Conservation (phyloP, 2,329 filamentous ascomycete genomes). For the Emmonsia crescens region DNA sequence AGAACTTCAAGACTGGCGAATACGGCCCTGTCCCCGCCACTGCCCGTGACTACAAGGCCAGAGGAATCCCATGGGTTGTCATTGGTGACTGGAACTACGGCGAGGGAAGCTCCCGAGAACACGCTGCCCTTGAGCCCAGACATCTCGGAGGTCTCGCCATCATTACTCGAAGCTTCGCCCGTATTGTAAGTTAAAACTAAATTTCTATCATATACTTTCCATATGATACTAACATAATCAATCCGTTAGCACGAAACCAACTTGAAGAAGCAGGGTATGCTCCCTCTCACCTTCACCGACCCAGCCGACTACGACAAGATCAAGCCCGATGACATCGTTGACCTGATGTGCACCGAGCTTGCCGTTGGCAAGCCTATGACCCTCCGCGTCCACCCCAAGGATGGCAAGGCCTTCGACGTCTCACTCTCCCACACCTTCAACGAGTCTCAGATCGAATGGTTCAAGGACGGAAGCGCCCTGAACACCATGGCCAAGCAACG, state of each 20-base stretch:
- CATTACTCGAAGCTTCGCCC: constrained; percentile 89
- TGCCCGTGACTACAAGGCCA: constrained; percentile 96
- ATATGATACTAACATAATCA: constrained; percentile 12
- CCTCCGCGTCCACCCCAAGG: constrained; percentile 81
- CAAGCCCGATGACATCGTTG: constrained; percentile 81
- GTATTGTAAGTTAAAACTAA: constrained; percentile 58
- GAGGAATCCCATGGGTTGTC: constrained; percentile 93
- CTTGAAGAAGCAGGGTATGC: constrained; percentile 99
- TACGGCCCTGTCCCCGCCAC: constrained; percentile 84
- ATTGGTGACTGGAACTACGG: constrained; percentile 99
- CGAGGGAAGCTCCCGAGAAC: constrained; percentile 94
- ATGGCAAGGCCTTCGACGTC: constrained; percentile 69
- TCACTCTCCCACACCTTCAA: constrained; percentile 95
- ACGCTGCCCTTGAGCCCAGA: constrained; percentile 93
- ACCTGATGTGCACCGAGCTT: constrained; percentile 79
- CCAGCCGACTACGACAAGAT: constrained; percentile 98
- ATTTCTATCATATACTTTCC: too few relatives aligned
- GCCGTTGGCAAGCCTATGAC: constrained; percentile 88
- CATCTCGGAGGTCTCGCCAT: constrained; percentile 96
- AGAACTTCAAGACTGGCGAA: constrained; percentile 76
- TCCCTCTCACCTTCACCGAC: constrained; percentile 89
- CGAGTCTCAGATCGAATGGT: constrained; percentile 96
- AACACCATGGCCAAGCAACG: constrained; percentile 90
- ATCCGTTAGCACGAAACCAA: constrained; percentile 77
- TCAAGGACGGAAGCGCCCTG: constrained; percentile 92